Base-by-base conservation (phyloP, 495 filamentous ascomycete genomes). In the Hyaloscypha bicolor region DNA sequence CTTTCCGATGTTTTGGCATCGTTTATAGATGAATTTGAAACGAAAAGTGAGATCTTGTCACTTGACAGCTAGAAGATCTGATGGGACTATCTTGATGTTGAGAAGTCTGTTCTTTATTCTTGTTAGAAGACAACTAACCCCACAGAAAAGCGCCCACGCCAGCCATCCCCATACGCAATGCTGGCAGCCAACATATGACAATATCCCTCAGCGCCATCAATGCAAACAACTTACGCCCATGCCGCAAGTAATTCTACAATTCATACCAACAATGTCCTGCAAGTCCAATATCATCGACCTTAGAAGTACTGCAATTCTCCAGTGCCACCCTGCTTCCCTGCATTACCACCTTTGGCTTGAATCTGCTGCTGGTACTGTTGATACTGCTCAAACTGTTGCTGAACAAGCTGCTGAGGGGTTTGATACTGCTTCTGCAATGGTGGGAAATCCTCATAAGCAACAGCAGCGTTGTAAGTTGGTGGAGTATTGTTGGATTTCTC, bases 401-500 rank as follows among this genome's bases (percentile, higher is more conserved):
- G 67, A 11, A 71, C 66, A 0, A 71, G 42, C 57, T 71, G 69
- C 57, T 74, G 72, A 37, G 72, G 72, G 14, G 71, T 73, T 37
- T 74, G 72, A 35, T 71, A 74, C n/a, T 72, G 69, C 56, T 73
- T 73, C 31, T 74, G 72, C 6, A 74, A 60, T 2, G 72, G 72
- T 9, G 73, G 73, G 62, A 75, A 75, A 48, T 75, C 73, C 31
- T 75, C 73, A 42, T 75, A 75, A 21, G 71, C 65, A 9, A 75
- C 69, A 8, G 67, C 67, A 8, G 70, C 68, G 57, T 72, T 73
- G 64, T 72, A 75, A 29, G 37, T n/a, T 37, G 69, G 64, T 9
- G 71, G 55, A 11, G 76, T 75, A 25, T 71, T 71, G 22, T 76
- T 76, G 45, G 62, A 78, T 9, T 77, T 76, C 29, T 76, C 77